These are phyloP conservation scores for Phanerodontia chrysosporium DNA, from an alignment of 768 basidiomycete genomes.

Conservation along the genomic window DNA sequence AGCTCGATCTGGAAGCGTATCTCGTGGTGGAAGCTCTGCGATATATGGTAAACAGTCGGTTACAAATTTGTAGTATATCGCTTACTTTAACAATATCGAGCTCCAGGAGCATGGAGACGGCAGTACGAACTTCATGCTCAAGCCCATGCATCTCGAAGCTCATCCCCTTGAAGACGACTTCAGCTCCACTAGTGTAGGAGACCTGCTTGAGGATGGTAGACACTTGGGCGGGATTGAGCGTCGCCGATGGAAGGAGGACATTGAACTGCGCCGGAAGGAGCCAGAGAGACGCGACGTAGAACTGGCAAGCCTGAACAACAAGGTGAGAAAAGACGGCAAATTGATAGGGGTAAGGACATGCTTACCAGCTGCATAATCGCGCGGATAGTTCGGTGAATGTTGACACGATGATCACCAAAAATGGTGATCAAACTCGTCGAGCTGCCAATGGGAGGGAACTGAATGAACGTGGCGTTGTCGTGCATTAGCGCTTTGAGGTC, in stretches of 20 bases:
- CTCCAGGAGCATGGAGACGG: constrained; percentile 83
- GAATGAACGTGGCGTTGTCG: constrained; percentile 95
- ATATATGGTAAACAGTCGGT: neutral
- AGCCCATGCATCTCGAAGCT: constrained; percentile 96
- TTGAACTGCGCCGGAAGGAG: constrained; percentile 92
- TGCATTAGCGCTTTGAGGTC: constrained; percentile 91
- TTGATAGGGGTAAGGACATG: neutral
- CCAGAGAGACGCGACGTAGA: constrained; percentile 97
- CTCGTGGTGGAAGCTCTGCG: constrained; percentile 89
- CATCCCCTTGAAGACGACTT: constrained; percentile 95
- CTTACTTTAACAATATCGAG: constrained; percentile 86
- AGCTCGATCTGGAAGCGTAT: constrained; percentile 98
- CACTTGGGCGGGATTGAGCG: constrained; percentile 78
- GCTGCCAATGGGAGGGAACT: constrained; percentile 88
- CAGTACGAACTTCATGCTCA: constrained; percentile 85
- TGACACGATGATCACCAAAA: constrained; percentile 90
- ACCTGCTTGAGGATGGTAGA: constrained; percentile 84
- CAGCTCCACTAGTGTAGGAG: constrained; percentile 82
- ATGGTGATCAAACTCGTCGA: constrained; percentile 91
- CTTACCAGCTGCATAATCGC: constrained; percentile 92
- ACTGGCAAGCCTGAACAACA: constrained; percentile 78
- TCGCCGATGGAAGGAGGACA: constrained; percentile 78
- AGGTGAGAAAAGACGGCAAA: constrained; percentile 7
- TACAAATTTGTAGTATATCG: neutral
- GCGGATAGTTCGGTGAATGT: constrained; percentile 90